Evolutionary conservation across 2,329 filamentous ascomycete species (phyloP), one percentile per base, ranked within the genome.

Genomic region (Penicillium crustosum): DNA sequence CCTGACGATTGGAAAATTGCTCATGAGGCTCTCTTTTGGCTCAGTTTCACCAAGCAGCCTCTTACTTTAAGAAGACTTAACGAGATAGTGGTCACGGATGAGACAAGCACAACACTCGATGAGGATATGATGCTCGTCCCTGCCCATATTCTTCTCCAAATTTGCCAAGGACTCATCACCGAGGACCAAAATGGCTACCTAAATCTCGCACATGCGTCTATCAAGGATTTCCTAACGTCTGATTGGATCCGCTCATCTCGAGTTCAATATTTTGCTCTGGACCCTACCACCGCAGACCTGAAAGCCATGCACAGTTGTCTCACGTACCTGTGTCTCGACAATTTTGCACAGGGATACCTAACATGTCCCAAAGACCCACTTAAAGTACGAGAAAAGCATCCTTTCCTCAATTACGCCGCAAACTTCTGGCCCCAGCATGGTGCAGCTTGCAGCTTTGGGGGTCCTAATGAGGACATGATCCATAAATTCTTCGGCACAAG

Each of bases 81-180:
- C 19, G 64, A 65, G 25, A 51, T 56, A 0, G 62, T 65, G 1
- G 61, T 63, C 2, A 33, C 59, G 2, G 57, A 63, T 2, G 61
- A 65, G 19, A 44, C 48, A 17, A 53, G 44, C 21, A 58, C 49
- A 0, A 33, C 53, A 12, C 41, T 66, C 0, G 61, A 66, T 12
- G 55, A 63, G 31, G 64, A 66, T 27, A 65, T 65, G 59, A 62
- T 63, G 62, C 62, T 65, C 12, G 55, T 65, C 8, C 60, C 64
- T 13, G 41, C 58, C 15, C 49, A 65, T 12, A 56, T 65, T 21
- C 57, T 66, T 5, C 57, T 65, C 6, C 45, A 61, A 10, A 57
- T 66, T 4, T 63, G 64, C 12, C 64, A 63, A 47, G 64, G 64
- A 2, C 54, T 66, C 13, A 65, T 66, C 25, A 57, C 57, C 2